phyloP scores from a whole-genome alignment of 495 filamentous ascomycete genomes.

The Amniculicola lignicola region DNA sequence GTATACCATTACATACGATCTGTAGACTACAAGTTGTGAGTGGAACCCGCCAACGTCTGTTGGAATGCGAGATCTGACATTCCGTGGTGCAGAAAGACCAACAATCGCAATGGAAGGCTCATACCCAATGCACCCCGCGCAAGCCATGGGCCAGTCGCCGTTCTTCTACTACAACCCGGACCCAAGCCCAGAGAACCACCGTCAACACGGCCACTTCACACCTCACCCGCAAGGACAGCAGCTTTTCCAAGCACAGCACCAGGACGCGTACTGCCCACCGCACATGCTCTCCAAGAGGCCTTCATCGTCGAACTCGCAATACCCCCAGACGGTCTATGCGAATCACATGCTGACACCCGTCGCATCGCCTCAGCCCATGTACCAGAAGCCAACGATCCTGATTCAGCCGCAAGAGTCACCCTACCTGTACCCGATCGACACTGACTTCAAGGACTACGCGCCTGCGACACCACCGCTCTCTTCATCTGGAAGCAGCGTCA shows the following conservation, averaged over 20 bases:
- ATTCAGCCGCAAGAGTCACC: slow-evolving; percentile 68
- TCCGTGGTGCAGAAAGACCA: slow-evolving; percentile 7
- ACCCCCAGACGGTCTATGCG: slow-evolving; percentile 65
- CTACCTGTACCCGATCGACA: slow-evolving; percentile 71
- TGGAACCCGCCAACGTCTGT: not conserved
- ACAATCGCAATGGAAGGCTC: slow-evolving; percentile 53
- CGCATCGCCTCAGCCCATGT: slow-evolving; percentile 72
- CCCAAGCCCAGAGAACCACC: slow-evolving; percentile 66
- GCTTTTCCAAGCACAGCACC: slow-evolving; percentile 18
- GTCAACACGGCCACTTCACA: slow-evolving; percentile 80
- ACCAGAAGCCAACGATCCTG: slow-evolving; percentile 71
- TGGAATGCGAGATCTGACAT: slow-evolving; percentile 27
- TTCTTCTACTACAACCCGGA: slow-evolving; percentile 94
- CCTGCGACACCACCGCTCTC: slow-evolving; percentile 89
- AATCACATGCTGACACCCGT: slow-evolving; percentile 62
- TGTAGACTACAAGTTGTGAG: slow-evolving; percentile 24
- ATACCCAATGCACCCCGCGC: slow-evolving; percentile 53
- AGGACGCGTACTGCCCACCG: slow-evolving; percentile 18
- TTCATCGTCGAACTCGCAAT: slow-evolving; percentile 46
- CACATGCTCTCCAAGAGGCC: slow-evolving; percentile 51
- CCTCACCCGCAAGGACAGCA: slow-evolving; percentile 58
- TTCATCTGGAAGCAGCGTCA: slow-evolving; percentile 74
- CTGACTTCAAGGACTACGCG: slow-evolving; percentile 71
- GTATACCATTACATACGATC: slow-evolving; percentile 14
- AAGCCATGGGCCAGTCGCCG: slow-evolving; percentile 67